phyloP scores from a whole-genome alignment of 805 yeast genomes.

The Yarrowia deformans region DNA sequence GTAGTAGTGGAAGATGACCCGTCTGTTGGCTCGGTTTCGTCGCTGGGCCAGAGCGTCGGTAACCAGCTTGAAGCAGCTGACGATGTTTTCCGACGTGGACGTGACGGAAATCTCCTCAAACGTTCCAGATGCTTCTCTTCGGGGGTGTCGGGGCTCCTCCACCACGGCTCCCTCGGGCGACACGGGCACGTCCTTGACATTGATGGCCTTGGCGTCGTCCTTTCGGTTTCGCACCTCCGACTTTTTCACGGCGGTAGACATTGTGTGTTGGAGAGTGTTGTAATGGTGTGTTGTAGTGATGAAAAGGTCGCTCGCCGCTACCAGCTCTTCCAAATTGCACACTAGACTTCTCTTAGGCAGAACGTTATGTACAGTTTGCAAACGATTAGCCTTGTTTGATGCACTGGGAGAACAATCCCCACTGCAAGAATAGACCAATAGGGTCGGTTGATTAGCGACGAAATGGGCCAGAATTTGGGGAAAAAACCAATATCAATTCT shows the following conservation, averaged over 20 bases:
- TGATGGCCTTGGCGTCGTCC: conserved; percentile 35
- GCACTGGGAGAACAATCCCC: not conserved
- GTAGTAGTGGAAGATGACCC: conserved; percentile 34
- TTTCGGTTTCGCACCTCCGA: conserved; percentile 28
- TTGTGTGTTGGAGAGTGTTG: not conserved
- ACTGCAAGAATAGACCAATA: not conserved
- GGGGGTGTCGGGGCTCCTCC: conserved; percentile 33
- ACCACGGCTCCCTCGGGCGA: conserved; percentile 27
- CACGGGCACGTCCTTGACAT: conserved; percentile 36
- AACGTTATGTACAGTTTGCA: not conserved
- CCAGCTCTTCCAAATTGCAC: not conserved
- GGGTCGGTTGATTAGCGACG: too few relatives aligned
- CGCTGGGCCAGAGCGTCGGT: conserved; percentile 41
- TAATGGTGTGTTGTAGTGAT: not conserved
- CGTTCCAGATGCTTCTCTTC: conserved; percentile 11
- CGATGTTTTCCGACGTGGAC: conserved; percentile 30
- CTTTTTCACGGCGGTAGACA: conserved; percentile 24
- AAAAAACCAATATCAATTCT: too few relatives aligned
- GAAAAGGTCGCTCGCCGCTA: not conserved
- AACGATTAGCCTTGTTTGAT: not conserved
- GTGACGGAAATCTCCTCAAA: conserved; percentile 39
- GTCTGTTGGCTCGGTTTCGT: conserved; percentile 39
- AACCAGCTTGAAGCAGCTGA: conserved; percentile 37
- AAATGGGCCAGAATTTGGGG: not conserved
- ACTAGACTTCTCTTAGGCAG: not conserved